Conservation (phyloP, 495 filamentous ascomycete species). For the Penicillium egyptiacum region DNA sequence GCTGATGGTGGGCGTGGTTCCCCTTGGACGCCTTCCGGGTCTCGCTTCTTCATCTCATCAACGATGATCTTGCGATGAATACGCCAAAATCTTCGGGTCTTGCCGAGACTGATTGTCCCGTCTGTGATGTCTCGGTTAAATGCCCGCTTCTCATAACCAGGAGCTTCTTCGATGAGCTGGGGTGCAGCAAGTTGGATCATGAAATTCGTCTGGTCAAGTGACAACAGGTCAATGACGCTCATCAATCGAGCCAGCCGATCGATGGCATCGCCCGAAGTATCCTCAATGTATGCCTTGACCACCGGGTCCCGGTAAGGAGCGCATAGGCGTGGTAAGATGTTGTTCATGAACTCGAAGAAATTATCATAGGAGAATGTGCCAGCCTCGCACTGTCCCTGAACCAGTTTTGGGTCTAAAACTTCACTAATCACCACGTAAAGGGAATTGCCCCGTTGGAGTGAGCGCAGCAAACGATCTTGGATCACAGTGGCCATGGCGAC, state of each 20-base stretch:
- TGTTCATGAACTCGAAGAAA: conserved; percentile 88
- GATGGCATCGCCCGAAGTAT: conserved; percentile 76
- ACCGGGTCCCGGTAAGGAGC: conserved; percentile 86
- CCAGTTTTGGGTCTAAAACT: conserved; percentile 74
- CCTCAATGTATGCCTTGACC: conserved; percentile 74
- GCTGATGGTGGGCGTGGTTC: conserved; percentile 43
- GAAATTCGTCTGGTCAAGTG: conserved; percentile 96
- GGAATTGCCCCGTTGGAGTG: conserved; percentile 75
- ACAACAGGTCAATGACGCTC: conserved; percentile 82
- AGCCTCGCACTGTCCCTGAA: conserved; percentile 70
- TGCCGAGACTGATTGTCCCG: conserved; percentile 56
- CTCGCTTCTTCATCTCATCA: conserved; percentile 68
- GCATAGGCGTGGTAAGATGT: conserved; percentile 88
- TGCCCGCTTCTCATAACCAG: conserved; percentile 73
- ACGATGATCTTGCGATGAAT: conserved; percentile 65
- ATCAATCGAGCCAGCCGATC: conserved; percentile 80
- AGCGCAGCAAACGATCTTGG: conserved; percentile 74
- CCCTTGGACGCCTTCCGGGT: conserved; percentile 64
- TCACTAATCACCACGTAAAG: conserved; percentile 84
- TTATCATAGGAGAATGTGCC: conserved; percentile 90
- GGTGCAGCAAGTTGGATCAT: conserved; percentile 79
- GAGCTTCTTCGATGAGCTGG: conserved; percentile 75
- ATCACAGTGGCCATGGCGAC: conserved; percentile 84
- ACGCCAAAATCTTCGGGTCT: conserved; percentile 71
- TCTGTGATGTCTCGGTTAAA: conserved; percentile 71